phyloP scores from a whole-genome alignment of 345 rosid species.

The Jatropha curcas region DNA sequence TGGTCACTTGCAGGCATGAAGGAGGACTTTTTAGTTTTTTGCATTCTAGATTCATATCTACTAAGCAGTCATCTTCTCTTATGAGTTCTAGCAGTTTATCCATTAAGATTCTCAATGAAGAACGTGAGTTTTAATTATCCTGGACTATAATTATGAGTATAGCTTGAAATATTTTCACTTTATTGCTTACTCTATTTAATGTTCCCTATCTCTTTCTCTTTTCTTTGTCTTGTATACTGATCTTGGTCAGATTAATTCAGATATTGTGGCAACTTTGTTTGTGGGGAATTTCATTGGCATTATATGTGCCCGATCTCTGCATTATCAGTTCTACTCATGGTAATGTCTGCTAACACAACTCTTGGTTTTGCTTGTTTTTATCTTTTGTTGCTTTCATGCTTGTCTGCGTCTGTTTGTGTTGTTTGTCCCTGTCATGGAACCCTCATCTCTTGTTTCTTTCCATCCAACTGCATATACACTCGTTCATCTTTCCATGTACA shows the following conservation, averaged over 20 bases:
- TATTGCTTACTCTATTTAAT: neutral
- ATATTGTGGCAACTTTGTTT: slow-evolving; percentile 71
- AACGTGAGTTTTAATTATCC: slow-evolving; percentile 49
- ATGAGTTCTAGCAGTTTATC: slow-evolving; percentile 34
- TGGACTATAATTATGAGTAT: neutral
- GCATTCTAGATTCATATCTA: slow-evolving; percentile 42
- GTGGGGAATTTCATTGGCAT: slow-evolving; percentile 91
- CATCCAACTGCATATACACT: neutral
- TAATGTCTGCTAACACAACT: slow-evolving; percentile 22
- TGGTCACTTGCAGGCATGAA: slow-evolving; percentile 61
- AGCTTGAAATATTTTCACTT: neutral
- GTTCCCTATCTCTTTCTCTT: neutral
- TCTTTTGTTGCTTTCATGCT: neutral
- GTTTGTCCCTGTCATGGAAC: neutral
- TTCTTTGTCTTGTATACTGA: slow-evolving; percentile 16
- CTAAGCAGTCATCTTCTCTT: slow-evolving; percentile 34
- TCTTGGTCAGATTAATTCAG: slow-evolving; percentile 41
- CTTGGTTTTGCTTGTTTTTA: neutral
- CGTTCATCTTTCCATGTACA: too few species aligned
- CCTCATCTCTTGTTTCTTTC: neutral
- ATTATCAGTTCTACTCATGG: slow-evolving; percentile 98
- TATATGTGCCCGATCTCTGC: slow-evolving; percentile 87
- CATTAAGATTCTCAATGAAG: slow-evolving; percentile 50
- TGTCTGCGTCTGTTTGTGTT: neutral
- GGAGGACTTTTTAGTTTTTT: slow-evolving; percentile 74